Percentiles rank a stretch among this genome's conserved stretches.
Evolutionary conservation across 2,329 filamentous ascomycete genomes (phyloP).

Genomic region (Monascus ruber): DNA sequence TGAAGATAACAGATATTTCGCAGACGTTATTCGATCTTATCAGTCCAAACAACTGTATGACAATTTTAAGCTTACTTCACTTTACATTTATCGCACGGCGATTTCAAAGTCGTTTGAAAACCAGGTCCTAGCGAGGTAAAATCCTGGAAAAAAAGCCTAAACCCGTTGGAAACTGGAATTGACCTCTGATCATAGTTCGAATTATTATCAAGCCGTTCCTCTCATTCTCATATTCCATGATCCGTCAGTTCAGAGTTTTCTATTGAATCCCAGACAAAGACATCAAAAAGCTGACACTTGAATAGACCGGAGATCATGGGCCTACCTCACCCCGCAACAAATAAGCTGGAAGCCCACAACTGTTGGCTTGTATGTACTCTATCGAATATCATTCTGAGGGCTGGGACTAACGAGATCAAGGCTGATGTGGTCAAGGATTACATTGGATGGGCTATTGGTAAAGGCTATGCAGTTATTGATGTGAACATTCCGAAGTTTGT

Average conservation of each 20-base stretch:
- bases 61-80: constrained; percentile 63
- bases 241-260: constrained; percentile 46
- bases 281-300: constrained; percentile 8
- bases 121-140: constrained; percentile 68
- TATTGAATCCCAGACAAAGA: background rate
- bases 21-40: constrained; percentile 64
- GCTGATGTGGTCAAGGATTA: constrained; percentile 72
- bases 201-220: constrained; percentile 53
- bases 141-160: background rate
- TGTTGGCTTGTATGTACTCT: constrained; percentile 63
- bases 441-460: constrained; percentile 68
- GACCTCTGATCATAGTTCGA: constrained; percentile 37
- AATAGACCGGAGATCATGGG: constrained; percentile 58
- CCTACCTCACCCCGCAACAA: constrained; percentile 57
- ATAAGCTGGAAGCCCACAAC: constrained; percentile 69
- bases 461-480: constrained; percentile 76
- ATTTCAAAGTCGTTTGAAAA: constrained; percentile 71
- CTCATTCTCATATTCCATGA: constrained; percentile 85
- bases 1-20: background rate
- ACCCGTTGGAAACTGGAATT: constrained; percentile 1
- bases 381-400: no score
- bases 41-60: constrained; percentile 62
- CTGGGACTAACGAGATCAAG: constrained; percentile 38
- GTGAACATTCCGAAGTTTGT: constrained; percentile 78
- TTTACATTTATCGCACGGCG: constrained; percentile 65